These are phyloP conservation scores for Alternaria tenuissima DNA, from an alignment of 2,329 filamentous ascomycete genomes.

Conservation along the genomic window DNA sequence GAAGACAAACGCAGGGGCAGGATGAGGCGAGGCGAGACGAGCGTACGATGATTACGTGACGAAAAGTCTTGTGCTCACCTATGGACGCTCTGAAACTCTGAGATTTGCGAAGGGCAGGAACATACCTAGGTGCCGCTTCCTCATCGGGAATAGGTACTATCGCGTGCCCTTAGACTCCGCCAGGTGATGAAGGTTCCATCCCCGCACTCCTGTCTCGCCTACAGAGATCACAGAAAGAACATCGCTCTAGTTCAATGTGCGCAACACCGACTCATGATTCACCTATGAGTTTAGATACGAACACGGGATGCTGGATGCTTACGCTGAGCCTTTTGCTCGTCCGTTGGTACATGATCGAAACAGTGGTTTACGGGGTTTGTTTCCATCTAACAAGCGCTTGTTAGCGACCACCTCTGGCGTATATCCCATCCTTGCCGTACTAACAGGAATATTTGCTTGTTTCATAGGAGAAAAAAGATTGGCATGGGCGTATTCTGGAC, in stretches of 20 bases:
- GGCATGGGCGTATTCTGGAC: neutral
- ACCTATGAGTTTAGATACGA: neutral
- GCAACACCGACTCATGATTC: neutral
- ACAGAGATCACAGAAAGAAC: neutral
- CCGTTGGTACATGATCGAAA: neutral
- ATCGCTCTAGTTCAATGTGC: neutral
- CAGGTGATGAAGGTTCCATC: neutral
- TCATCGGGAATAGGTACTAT: neutral
- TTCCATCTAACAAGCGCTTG: neutral
- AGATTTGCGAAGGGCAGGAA: neutral
- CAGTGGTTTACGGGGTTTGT: neutral
- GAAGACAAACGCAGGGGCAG: neutral
- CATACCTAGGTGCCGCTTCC: neutral
- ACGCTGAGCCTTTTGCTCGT: neutral
- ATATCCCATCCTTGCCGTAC: neutral
- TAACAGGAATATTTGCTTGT: neutral
- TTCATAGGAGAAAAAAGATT: neutral
- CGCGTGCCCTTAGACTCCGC: neutral
- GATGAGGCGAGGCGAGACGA: neutral
- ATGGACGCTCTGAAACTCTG: neutral
- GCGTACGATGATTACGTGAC: neutral
- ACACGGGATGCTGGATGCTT: neutral
- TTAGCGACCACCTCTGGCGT: neutral
- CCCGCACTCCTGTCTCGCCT: neutral
- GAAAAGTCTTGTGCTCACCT: neutral